Percentiles rank a stretch among this genome's conserved stretches.
These are phyloP conservation scores for Stentor roeselii DNA, from an alignment of 73 alveolate genomes.

Conservation along the genomic window DNA sequence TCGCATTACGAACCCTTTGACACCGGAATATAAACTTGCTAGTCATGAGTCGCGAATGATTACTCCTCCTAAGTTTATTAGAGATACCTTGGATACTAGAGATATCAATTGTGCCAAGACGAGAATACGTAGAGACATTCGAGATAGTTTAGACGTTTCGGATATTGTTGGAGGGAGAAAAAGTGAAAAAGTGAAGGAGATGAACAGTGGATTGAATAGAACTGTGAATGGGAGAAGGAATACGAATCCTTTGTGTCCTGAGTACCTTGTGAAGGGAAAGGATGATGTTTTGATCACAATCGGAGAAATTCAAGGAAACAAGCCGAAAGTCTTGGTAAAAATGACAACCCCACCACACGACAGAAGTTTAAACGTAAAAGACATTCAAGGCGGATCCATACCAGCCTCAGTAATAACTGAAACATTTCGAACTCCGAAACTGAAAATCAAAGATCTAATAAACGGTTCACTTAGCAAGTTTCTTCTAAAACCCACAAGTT, in stretches of 20 bases:
- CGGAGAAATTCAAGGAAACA: constrained; percentile 39
- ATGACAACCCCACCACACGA: neutral
- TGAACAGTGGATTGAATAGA: neutral
- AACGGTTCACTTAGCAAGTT: too few relatives aligned
- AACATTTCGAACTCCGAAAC: neutral
- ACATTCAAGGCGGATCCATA: neutral
- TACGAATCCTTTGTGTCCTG: constrained; percentile 35
- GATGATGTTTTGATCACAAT: constrained; percentile 27
- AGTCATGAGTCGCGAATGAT: constrained; percentile 64
- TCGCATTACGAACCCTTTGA: constrained; percentile 59
- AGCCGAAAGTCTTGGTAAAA: constrained; percentile 20
- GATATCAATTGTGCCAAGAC: constrained; percentile 72
- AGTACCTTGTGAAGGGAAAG: constrained; percentile 30
- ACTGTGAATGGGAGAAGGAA: neutral
- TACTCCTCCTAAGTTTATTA: constrained; percentile 78
- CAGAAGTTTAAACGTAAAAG: neutral
- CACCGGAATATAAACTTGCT: constrained; percentile 73
- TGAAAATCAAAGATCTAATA: neutral
- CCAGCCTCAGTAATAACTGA: neutral
- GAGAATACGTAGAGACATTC: constrained; percentile 52
- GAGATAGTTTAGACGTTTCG: constrained; percentile 65
- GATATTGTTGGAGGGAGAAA: constrained; percentile 71
- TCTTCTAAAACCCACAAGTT: too few relatives aligned
- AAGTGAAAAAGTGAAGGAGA: neutral
- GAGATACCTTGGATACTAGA: constrained; percentile 74